Conservation (phyloP, 441 rosid genomes). For the Mallotus japonicus region DNA sequence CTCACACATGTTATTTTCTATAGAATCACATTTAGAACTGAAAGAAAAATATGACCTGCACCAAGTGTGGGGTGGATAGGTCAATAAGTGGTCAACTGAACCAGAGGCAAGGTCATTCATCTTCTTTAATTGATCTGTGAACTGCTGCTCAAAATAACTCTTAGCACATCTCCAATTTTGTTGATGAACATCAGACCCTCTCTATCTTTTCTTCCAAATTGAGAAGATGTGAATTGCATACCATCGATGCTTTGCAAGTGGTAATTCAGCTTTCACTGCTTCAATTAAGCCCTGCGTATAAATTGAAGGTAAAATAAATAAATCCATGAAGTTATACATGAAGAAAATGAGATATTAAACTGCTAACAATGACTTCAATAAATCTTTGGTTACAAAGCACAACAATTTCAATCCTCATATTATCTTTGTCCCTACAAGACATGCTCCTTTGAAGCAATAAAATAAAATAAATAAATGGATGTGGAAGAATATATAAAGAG, state of each 20-base stretch:
- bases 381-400: too few species aligned
- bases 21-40: background rate
- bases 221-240: background rate
- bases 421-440: too few species aligned
- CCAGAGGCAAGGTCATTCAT: background rate
- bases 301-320: too few species aligned
- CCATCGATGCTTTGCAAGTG: background rate
- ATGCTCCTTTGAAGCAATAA: too few species aligned
- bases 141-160: fast-evolving
- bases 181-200: background rate
- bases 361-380: too few species aligned
- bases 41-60: background rate
- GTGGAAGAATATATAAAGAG: too few species aligned
- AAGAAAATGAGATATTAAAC: too few species aligned
- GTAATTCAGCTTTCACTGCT: background rate
- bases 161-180: background rate
- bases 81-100: background rate
- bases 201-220: background rate
- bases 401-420: too few species aligned
- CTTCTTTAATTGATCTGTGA: background rate
- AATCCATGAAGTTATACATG: too few species aligned
- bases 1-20: background rate
- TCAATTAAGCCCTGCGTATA: background rate
- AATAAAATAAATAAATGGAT: too few species aligned
- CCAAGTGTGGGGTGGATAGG: background rate